phyloP scores from a whole-genome alignment of 306 rosid genomes.

The Oxytropis ochrocephala region DNA sequence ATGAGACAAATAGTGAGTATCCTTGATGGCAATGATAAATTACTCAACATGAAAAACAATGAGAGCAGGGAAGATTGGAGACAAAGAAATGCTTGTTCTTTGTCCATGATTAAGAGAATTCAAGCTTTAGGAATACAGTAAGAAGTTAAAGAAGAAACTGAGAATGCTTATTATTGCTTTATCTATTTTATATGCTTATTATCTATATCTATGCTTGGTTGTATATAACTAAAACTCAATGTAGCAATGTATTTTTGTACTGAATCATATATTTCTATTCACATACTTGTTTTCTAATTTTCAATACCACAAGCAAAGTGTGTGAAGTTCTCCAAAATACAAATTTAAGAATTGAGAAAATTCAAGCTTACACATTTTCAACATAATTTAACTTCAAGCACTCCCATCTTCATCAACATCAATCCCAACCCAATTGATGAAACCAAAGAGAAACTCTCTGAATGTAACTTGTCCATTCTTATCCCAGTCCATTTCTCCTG shows the following conservation, averaged over 20 bases:
- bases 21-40: constrained; percentile 68
- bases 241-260: constrained; percentile 14
- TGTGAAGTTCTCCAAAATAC: not conserved
- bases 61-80: constrained; percentile 78
- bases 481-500: constrained; percentile 93
- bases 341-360: not conserved
- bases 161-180: constrained; percentile 13
- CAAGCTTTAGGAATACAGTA: constrained; percentile 93
- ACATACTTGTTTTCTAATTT: not conserved
- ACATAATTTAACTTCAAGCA: constrained; percentile 17
- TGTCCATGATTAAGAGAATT: constrained; percentile 65
- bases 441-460: constrained; percentile 81
- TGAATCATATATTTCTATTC: not conserved
- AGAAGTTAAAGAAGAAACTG: constrained; percentile 1
- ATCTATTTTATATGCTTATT: constrained; percentile 10
- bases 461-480: constrained; percentile 68
- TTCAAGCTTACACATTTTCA: constrained; percentile 1
- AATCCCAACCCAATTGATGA: constrained; percentile 77
- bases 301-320: not conserved
- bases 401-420: constrained; percentile 36
- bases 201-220: constrained; percentile 13
- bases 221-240: constrained; percentile 17
- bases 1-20: constrained; percentile 72
- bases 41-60: constrained; percentile 28
- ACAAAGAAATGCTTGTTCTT: constrained; percentile 43